Evolutionary conservation across 1,284 basidiomycete genomes (phyloP).

Genomic region (Phellopilus nigrolimitatus): DNA sequence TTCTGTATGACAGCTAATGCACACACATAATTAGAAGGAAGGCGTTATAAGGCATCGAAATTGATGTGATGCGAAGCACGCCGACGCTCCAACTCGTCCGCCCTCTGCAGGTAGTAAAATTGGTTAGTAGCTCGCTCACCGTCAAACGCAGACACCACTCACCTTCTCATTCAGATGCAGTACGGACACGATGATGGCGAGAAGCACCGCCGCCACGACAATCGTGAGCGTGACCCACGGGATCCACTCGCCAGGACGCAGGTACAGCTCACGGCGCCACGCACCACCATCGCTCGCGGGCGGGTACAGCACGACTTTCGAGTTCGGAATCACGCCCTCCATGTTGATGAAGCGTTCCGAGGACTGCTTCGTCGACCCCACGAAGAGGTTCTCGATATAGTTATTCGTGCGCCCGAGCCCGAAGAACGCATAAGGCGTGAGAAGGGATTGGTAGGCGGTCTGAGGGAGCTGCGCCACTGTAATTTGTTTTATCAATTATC

Average conservation of each 20-base stretch:
- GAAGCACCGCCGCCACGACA: conserved; percentile 64
- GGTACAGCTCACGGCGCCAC: conserved; percentile 89
- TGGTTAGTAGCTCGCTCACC: too few species aligned
- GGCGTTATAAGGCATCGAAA: conserved; percentile 80
- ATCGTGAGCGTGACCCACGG: conserved; percentile 93
- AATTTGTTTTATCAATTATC: conserved; percentile 1
- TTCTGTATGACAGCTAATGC: too few species aligned
- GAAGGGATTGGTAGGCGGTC: conserved; percentile 84
- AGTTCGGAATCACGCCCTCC: conserved; percentile 97
- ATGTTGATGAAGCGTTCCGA: conserved; percentile 77
- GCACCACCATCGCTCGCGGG: conserved; percentile 48
- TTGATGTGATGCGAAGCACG: conserved; percentile 92
- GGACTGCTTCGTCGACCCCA: conserved; percentile 77
- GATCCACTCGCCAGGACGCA: conserved; percentile 96
- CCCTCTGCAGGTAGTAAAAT: conserved; percentile 49
- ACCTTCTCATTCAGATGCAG: conserved; percentile 92
- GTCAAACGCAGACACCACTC: too few species aligned
- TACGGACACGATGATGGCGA: conserved; percentile 82
- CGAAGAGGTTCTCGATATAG: conserved; percentile 96
- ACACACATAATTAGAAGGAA: not conserved
- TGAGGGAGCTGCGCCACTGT: conserved; percentile 90
- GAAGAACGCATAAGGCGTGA: conserved; percentile 92
- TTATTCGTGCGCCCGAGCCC: conserved; percentile 99
- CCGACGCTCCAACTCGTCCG: conserved; percentile 88
- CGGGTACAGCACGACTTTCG: conserved; percentile 92